phyloP scores from a whole-genome alignment of 768 basidiomycete species.

The Lentinula lateritia region DNA sequence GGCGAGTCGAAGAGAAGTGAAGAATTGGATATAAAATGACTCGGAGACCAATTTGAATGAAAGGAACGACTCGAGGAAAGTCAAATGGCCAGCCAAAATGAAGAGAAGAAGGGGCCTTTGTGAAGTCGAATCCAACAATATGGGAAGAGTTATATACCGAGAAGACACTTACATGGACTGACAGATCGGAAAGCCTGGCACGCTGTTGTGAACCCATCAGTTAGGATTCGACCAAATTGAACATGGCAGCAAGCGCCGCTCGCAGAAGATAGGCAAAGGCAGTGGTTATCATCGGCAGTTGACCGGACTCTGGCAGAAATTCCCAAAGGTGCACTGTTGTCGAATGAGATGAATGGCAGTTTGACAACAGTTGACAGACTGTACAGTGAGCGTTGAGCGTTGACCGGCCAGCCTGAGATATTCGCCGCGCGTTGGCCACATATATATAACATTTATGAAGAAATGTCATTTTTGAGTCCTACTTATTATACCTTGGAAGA shows the following conservation, averaged over 20 bases:
- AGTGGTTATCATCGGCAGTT: not conserved
- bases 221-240: not conserved
- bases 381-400: not conserved
- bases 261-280: not conserved
- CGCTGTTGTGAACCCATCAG: not conserved
- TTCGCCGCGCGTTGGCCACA: not conserved
- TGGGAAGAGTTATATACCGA: not conserved
- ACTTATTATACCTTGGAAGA: too few species aligned
- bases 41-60: not conserved
- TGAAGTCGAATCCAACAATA: slow-evolving; percentile 9
- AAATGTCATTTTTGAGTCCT: too few species aligned
- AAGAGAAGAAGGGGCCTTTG: slow-evolving; percentile 19
- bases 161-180: not conserved
- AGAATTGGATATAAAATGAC: not conserved
- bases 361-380: not conserved
- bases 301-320: too few species aligned
- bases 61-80: slow-evolving; percentile 7
- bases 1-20: slow-evolving; percentile 11
- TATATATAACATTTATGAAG: too few species aligned
- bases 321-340: too few species aligned
- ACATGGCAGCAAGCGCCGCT: not conserved
- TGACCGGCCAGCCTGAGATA: not conserved
- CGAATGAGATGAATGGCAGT: not conserved
- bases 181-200: not conserved
- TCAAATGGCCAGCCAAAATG: slow-evolving; percentile 11